phyloP scores from a whole-genome alignment of 495 filamentous ascomycete species.

The Aspergillus sclerotiicarbonarius region DNA sequence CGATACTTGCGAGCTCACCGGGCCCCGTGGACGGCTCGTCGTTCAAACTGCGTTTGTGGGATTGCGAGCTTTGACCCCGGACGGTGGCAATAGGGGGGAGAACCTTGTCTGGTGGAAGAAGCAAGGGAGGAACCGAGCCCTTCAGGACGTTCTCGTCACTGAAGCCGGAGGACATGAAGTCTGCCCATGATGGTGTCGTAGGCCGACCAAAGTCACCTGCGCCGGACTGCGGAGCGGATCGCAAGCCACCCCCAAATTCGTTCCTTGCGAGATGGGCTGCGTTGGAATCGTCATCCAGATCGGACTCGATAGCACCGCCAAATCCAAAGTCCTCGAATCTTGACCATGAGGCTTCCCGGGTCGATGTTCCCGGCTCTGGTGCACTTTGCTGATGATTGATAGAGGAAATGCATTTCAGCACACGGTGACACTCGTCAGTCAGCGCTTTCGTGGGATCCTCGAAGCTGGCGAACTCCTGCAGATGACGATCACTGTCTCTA shows the following conservation, averaged over 20 bases:
- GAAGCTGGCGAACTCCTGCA: slow-evolving; percentile 80
- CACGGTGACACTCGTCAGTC: slow-evolving; percentile 90
- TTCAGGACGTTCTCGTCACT: slow-evolving; percentile 62
- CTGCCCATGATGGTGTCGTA: slow-evolving; percentile 95
- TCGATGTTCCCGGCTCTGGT: slow-evolving; percentile 65
- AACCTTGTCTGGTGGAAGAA: slow-evolving; percentile 88
- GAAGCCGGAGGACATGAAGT: slow-evolving; percentile 94
- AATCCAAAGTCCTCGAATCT: slow-evolving; percentile 96
- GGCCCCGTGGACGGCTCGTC: slow-evolving; percentile 71
- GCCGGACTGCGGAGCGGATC: slow-evolving; percentile 60
- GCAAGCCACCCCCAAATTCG: slow-evolving; percentile 38
- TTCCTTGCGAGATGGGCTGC: slow-evolving; percentile 30
- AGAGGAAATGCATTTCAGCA: slow-evolving; percentile 82
- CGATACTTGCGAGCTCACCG: slow-evolving; percentile 91
- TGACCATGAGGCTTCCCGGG: slow-evolving; percentile 88
- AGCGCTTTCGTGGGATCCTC: slow-evolving; percentile 86
- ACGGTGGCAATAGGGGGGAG: slow-evolving; percentile 73
- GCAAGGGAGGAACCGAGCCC: slow-evolving; percentile 52
- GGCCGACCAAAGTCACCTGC: slow-evolving; percentile 70
- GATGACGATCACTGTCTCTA: slow-evolving; percentile 76
- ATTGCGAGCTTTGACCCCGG: slow-evolving; percentile 82
- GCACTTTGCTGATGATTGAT: slow-evolving; percentile 82
- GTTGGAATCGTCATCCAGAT: slow-evolving; percentile 58
- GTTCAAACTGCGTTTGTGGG: slow-evolving; percentile 69
- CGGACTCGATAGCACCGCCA: slow-evolving; percentile 67